Evolutionary conservation across 257 asterid genomes (phyloP), one percentile per base, ranked within the genome.

Genomic region (Jacaranda copaia): DNA sequence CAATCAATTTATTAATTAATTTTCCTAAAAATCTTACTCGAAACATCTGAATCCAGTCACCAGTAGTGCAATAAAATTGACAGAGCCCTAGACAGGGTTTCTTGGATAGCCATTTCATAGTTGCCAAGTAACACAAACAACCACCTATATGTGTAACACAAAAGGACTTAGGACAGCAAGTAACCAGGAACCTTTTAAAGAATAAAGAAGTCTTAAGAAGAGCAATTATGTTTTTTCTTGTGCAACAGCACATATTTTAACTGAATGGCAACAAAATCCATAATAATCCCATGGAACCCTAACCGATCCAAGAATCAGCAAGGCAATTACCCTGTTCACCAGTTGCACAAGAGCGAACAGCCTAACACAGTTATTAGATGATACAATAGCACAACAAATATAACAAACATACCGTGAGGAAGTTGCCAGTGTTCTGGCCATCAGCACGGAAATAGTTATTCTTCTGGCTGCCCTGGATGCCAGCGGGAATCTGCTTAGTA

Each of bases 341-440:
- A 51, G 66, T 36, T 43, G 69, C 68, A 58, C 43, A 18, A 4
- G 11, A 38, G 63, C n/a, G 39, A n/a, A 69, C 39, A 20, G 25
- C 64, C 35, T 13, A 18, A 38, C 5, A 2, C 42, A 38, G 35
- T 32, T 6, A 58, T 11, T 19, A 49, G 12, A 71, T 4, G 51
- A 51, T 13, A 14, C 40, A 53, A 56, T 45, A 48, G 20, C 15
- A 19, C 5, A 55, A 72, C 25, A 45, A 65, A 55, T 6, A 68
- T 61, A 20, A 57, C 14, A 70, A 49, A 62, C 85, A 73, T 89
- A 91, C 98, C 68, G 95, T 89, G 74, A 93, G 92, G 88, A 91
- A 93, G 83, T 91, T 93, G 78, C 97, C 96, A 61, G 84, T 83
- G 85, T 93, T 93, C 75, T 89, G 98, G 46, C 98, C 97, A 73